These are phyloP conservation scores for Vitis rupestris DNA, from an alignment of 164 flowering plant genomes.

Conservation along the genomic window DNA sequence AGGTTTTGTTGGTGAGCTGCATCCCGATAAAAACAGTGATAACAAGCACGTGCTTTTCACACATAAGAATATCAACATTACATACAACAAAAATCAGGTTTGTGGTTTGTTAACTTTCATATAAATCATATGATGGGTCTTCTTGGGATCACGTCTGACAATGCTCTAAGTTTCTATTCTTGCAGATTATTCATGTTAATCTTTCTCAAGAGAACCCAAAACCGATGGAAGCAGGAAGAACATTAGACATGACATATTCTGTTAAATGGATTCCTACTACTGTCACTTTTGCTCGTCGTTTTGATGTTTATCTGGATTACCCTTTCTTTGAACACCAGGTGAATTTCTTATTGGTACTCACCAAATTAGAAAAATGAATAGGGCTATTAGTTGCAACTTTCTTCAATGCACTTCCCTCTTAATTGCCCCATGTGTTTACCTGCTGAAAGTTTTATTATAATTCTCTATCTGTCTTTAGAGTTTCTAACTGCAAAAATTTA, in stretches of 20 bases:
- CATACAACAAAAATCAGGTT: slow-evolving; percentile 88
- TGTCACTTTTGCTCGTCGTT: slow-evolving; percentile 83
- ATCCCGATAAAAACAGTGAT: slow-evolving; percentile 71
- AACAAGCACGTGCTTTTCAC: slow-evolving; percentile 73
- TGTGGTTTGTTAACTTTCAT: slow-evolving; percentile 11
- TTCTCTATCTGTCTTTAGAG: background rate
- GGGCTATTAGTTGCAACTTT: no score
- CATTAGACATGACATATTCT: slow-evolving; percentile 79
- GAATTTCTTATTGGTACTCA: slow-evolving; percentile 4
- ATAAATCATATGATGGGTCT: background rate
- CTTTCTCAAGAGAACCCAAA: slow-evolving; percentile 79
- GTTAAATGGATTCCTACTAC: slow-evolving; percentile 78
- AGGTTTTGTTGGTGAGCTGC: slow-evolving; percentile 94
- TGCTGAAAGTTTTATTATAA: background rate
- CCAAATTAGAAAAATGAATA: no score
- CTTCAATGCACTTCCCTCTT: no score
- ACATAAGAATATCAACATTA: slow-evolving; percentile 65
- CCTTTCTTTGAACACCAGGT: slow-evolving; percentile 99
- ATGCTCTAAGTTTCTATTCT: slow-evolving; percentile 10
- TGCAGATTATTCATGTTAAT: slow-evolving; percentile 94
- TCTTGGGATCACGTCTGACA: background rate
- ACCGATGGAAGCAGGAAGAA: slow-evolving; percentile 73
- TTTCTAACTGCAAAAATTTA: background rate
- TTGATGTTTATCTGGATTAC: slow-evolving; percentile 96
- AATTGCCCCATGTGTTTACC: background rate